Evolutionary conservation across 176 grass and related monocot species (phyloP), one percentile per base, ranked within the genome.

Genomic region (Juncus effusus): DNA sequence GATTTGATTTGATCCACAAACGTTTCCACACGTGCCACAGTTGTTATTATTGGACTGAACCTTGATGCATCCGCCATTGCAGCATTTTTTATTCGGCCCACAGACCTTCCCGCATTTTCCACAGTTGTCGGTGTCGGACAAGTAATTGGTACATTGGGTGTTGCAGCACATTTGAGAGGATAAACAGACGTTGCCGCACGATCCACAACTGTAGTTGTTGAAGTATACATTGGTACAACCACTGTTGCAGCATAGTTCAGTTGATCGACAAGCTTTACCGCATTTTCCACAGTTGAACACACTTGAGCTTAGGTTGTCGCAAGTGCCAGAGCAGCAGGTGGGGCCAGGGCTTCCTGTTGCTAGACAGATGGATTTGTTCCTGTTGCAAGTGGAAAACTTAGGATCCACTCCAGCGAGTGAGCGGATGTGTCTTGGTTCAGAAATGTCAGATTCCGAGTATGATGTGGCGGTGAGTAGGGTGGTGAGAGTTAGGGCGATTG

Each of bases 371-470:
- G 39, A 3, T 40, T n/a, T 13, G 1, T 38, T 38, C 40, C 42
- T 53, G 14, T 60, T 72, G 40, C 69, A 72, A 13, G 16, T 14
- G 28, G 58, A 60, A 14, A 72, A 72, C 54, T 41, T 72, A 16
- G 69, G 69, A 35, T 72, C 69, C 13, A 72, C 4, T 35, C 53
- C 42, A 38, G 69, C 69, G 42, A 72, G 69, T 42, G 53, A 72
- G 15, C 69, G 69, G 10, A 14, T 72, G 15, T 72, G 54, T 1
- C n/a, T 28, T 3, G 6, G 11, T 40, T 35, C 40, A 10, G 38
- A 47, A 14, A 10, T 62, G 59, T 13, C 9, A 37, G 38, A 38
- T 36, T 57, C 16, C 10, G 35, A 28, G 37, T 4, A 45, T 11
- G 47, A 52, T 12, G 40, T 8, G 0, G 60, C 39, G 6, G 37